Evolutionary conservation across 192 early-diverging fungal species (phyloP), one percentile per base, ranked within the genome.

Genomic region (Phycomyces nitens): DNA sequence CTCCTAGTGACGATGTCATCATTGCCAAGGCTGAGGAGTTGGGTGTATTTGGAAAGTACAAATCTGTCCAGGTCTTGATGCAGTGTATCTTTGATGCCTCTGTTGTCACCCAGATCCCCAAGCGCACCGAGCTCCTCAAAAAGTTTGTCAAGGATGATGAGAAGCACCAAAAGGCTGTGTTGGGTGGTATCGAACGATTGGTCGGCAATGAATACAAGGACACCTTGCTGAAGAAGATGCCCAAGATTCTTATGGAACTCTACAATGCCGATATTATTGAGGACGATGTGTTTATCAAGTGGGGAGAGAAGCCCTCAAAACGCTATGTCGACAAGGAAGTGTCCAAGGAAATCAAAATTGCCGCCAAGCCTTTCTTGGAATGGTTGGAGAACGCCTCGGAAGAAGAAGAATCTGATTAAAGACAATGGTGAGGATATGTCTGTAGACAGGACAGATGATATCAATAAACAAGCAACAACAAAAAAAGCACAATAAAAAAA

Each of bases 361-460:
- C 89, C 50, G 93, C 95, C 16, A 84, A 82, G 70, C 90, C 92
- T 40, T 99, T 99, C 75, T 75, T 97, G 49, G 78, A 86, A 56
- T 98, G 96, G 97, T 81, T 98, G 5, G 79, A 83, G 38, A 89
- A 90, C 62, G 97, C 94, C 1, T 91, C 91, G 44, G 91, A 92
- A 71, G 81, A 86, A 57, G 77, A 77, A 9, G 75, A 79, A 22
- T 55, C 58, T 10, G 66, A 68, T 9, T 68, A 53, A 41, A 57
- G 16, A 27, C 12, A 3, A n/a, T 47, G 4, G 44, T 2, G 12
- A 7, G 29, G 29, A 34, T 34, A 34, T 34, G 7, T 34, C 7
- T 34, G 29, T 34, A 34, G 29, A 34, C 29, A 34, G 29, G 2
- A 34, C 29, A 34, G 29, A 34, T 34, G 29, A 34, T 7, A 34